Conservation (phyloP, 495 filamentous ascomycete genomes). For the Penicillium diatomitis region DNA sequence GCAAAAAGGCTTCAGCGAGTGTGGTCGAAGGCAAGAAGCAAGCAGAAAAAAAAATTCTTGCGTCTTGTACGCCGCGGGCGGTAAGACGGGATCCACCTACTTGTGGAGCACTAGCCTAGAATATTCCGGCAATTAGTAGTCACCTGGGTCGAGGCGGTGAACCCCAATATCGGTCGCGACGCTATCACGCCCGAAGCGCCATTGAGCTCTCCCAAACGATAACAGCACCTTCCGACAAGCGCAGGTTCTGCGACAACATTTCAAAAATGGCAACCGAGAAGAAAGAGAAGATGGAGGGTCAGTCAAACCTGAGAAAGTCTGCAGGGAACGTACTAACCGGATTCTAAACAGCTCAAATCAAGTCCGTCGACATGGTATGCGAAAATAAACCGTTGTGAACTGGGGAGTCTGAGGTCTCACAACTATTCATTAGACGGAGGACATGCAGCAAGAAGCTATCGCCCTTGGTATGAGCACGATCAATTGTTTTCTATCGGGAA, state of each 20-base stretch:
- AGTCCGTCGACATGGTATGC: conserved; percentile 94
- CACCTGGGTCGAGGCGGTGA: conserved; percentile 5
- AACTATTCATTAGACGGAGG: conserved; percentile 58
- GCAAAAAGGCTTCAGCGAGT: conserved; percentile 11
- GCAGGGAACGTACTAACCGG: not conserved
- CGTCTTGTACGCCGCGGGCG: conserved; percentile 28
- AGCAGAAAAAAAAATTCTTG: conserved; percentile 19
- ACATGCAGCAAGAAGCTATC: conserved; percentile 91
- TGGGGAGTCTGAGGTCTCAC: conserved; percentile 10
- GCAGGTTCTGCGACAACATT: not conserved
- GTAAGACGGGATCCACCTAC: conserved; percentile 10
- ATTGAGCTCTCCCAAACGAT: not conserved
- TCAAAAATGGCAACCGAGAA: conserved; percentile 46
- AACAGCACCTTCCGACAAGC: not conserved
- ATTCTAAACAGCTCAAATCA: conserved; percentile 66
- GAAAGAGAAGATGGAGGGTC: conserved; percentile 65
- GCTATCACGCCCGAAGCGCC: not conserved
- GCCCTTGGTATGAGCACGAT: conserved; percentile 66
- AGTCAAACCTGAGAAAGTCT: conserved; percentile 12
- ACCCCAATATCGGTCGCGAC: not conserved
- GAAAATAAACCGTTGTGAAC: not conserved
- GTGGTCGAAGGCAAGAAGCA: conserved; percentile 10
- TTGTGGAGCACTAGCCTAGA: no score
- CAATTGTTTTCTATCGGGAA: not conserved
- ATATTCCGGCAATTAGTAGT: conserved; percentile 11